Evolutionary conservation across 805 yeast species (phyloP).

Genomic region (Yarrowia divulgata): DNA sequence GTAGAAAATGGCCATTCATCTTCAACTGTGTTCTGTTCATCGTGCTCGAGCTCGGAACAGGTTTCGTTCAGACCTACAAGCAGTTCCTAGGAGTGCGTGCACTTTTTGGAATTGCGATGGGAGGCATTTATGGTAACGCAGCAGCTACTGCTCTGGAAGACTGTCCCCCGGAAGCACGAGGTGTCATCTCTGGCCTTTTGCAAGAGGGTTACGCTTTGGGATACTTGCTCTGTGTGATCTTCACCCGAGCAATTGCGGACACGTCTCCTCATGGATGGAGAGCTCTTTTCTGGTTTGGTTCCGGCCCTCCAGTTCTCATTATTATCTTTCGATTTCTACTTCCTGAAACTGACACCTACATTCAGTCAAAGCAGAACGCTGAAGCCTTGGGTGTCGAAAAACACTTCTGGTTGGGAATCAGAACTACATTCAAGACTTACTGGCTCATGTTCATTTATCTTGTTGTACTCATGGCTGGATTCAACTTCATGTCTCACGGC

Average conservation of each 20-base stretch:
- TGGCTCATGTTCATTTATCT: constrained; percentile 67
- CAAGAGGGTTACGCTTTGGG: constrained; percentile 18
- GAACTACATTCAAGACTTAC: constrained; percentile 53
- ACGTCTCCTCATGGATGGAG: constrained; percentile 70
- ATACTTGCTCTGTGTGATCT: constrained; percentile 12
- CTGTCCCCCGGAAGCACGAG: constrained; percentile 65
- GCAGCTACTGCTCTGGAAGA: constrained; percentile 73
- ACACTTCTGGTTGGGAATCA: constrained; percentile 16
- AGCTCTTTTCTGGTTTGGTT: constrained; percentile 74
- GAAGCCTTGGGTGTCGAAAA: constrained; percentile 18
- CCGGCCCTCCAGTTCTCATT: constrained; percentile 69
- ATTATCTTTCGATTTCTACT: constrained; percentile 63
- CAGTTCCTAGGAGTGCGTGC: constrained; percentile 71
- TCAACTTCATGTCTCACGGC: constrained; percentile 75
- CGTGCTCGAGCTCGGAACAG: constrained; percentile 13
- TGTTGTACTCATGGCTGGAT: constrained; percentile 68
- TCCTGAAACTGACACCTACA: constrained; percentile 67
- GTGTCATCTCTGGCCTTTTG: constrained; percentile 64
- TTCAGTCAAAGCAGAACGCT: constrained; percentile 43
- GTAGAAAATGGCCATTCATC: constrained; percentile 18
- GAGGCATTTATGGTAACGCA: constrained; percentile 71
- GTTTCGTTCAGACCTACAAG: constrained; percentile 54
- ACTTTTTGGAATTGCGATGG: constrained; percentile 73
- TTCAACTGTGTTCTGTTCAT: constrained; percentile 14
- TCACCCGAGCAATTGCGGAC: constrained; percentile 22